Percentiles rank a stretch among this genome's conserved stretches.
phyloP scores from a whole-genome alignment of 441 rosid species.

The Kokia cookei region DNA sequence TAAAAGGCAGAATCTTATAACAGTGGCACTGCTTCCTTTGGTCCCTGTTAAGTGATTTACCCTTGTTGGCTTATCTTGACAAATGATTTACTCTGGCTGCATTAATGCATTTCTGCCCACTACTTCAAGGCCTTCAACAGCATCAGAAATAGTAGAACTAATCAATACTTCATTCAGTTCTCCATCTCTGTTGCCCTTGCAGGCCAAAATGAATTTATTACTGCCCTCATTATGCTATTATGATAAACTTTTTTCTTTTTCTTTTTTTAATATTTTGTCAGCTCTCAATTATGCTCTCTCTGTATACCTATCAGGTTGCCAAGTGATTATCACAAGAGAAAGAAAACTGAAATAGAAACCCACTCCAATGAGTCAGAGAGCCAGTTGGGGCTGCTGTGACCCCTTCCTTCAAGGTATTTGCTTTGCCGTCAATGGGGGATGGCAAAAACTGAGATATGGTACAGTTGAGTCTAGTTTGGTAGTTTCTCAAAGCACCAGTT shows the following conservation, averaged over 20 bases:
- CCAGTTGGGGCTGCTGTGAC: slow-evolving; percentile 25
- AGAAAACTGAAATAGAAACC: slow-evolving; percentile 42
- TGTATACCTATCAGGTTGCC: slow-evolving; percentile 44
- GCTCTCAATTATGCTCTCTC: background rate
- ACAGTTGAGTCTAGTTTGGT: slow-evolving; percentile 22
- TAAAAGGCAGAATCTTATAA: background rate
- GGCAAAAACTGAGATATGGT: slow-evolving; percentile 17
- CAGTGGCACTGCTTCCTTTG: background rate
- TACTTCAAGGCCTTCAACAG: background rate
- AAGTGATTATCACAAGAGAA: slow-evolving; percentile 46
- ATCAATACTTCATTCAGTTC: background rate
- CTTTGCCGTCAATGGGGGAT: slow-evolving; percentile 16
- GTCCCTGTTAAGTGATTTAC: background rate
- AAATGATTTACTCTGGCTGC: background rate
- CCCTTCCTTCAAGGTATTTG: slow-evolving; percentile 6
- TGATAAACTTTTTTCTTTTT: no score
- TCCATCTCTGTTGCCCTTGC: background rate
- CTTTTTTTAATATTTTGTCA: background rate
- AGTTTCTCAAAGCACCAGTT: slow-evolving; percentile 14
- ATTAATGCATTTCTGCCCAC: background rate
- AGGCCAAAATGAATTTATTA: background rate
- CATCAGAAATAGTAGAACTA: background rate
- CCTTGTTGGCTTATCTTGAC: background rate
- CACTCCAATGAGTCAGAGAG: slow-evolving; percentile 42
- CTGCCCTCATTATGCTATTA: background rate